Evolutionary conservation across 1,284 basidiomycete genomes (phyloP).

Genomic region (Earliella scabrosa): DNA sequence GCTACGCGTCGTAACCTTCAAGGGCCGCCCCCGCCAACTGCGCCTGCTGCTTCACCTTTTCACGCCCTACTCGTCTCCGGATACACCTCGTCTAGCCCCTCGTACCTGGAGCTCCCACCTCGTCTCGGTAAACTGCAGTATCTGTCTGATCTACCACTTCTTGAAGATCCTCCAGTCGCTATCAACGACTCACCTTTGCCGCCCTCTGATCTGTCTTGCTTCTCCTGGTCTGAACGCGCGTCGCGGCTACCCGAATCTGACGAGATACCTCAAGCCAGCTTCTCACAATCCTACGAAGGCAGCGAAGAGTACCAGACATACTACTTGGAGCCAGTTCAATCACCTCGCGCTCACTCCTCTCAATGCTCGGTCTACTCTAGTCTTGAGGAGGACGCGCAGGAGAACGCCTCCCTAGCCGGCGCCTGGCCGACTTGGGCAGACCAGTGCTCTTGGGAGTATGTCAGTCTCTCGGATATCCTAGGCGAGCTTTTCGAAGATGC

Average conservation of each 20-base stretch:
- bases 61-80: neutral
- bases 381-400: neutral
- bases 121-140: neutral
- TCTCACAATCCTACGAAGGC: constrained; percentile 4
- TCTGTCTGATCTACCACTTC: constrained; percentile 8
- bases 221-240: neutral
- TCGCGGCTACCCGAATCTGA: neutral
- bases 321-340: neutral
- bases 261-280: constrained; percentile 19
- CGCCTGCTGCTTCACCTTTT: neutral
- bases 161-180: neutral
- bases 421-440: neutral
- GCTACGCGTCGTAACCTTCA: neutral
- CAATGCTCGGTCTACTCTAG: neutral
- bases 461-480: constrained; percentile 22
- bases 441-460: neutral
- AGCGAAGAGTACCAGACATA: neutral
- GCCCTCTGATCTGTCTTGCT: constrained; percentile 4
- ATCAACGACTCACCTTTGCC: neutral
- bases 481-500: constrained; percentile 31
- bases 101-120: constrained; percentile 1
- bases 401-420: neutral
- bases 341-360: neutral
- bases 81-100: neutral
- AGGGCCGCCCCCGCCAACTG: neutral